phyloP scores from a whole-genome alignment of 352 stramenopile genomes.

The Phytophthora meadii region DNA sequence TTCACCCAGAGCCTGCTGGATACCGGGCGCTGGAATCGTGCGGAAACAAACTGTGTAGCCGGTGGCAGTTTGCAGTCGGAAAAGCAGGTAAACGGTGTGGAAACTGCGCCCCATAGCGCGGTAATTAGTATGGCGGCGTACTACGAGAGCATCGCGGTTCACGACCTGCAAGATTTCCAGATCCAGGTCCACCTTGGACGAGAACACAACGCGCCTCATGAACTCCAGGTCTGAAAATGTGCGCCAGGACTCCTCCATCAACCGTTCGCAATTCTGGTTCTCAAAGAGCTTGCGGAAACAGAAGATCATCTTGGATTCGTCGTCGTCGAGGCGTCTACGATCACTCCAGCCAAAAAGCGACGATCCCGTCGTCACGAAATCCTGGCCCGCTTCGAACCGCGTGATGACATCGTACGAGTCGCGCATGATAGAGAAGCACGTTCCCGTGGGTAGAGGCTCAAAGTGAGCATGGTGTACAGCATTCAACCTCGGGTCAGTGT shows the following conservation, averaged over 20 bases:
- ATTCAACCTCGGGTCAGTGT: conserved; percentile 30
- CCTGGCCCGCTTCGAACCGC: conserved; percentile 49
- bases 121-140: conserved; percentile 69
- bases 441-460: conserved; percentile 26
- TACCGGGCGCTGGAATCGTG: conserved; percentile 56
- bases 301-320: conserved; percentile 61
- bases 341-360: conserved; percentile 70
- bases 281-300: conserved; percentile 64
- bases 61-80: conserved; percentile 55
- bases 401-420: conserved; percentile 62
- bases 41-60: conserved; percentile 77
- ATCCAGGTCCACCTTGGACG: conserved; percentile 46
- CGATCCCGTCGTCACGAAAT: conserved; percentile 59
- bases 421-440: conserved; percentile 62
- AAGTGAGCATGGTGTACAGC: conserved; percentile 46
- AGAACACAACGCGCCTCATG: conserved; percentile 61
- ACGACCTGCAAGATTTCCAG: conserved; percentile 59
- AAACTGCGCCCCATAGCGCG: conserved; percentile 53
- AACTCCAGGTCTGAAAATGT: conserved; percentile 38
- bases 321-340: conserved; percentile 50
- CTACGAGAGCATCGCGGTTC: conserved; percentile 57
- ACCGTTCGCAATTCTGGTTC: conserved; percentile 33
- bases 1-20: conserved; percentile 56
- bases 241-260: conserved; percentile 63
- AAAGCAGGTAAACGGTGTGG: conserved; percentile 79